phyloP scores from a whole-genome alignment of 257 asterid genomes.

The Nicotiana noctiflora region DNA sequence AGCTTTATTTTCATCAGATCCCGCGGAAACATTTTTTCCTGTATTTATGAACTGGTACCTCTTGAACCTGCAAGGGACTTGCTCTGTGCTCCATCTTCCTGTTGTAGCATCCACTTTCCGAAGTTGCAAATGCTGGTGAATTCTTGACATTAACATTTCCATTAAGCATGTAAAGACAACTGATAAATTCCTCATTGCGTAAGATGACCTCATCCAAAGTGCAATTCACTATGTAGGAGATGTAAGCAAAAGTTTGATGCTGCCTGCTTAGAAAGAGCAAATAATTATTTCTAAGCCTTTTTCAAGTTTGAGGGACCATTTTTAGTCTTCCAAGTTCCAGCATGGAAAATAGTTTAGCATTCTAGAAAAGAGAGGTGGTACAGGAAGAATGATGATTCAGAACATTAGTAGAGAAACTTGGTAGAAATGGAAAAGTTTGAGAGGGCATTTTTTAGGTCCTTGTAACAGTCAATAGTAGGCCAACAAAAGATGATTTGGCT shows the following conservation, averaged over 20 bases:
- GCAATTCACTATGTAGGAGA: neutral
- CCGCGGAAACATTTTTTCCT: neutral
- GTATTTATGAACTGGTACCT: neutral
- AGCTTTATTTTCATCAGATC: neutral
- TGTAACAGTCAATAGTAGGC: neutral
- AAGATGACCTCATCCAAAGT: neutral
- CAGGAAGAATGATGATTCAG: neutral
- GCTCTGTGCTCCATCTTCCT: neutral
- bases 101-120: neutral
- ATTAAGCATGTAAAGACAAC: neutral
- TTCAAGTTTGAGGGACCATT: neutral
- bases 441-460: neutral
- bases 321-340: neutral
- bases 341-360: neutral
- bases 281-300: neutral
- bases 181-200: neutral
- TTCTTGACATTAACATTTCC: neutral
- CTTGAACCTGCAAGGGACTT: neutral
- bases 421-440: neutral
- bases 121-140: neutral
- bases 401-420: neutral
- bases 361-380: neutral
- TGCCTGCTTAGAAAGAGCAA: neutral
- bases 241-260: neutral
- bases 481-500: neutral